phyloP scores from a whole-genome alignment of 2,329 filamentous ascomycete genomes.

The Cladophialophora immunda region DNA sequence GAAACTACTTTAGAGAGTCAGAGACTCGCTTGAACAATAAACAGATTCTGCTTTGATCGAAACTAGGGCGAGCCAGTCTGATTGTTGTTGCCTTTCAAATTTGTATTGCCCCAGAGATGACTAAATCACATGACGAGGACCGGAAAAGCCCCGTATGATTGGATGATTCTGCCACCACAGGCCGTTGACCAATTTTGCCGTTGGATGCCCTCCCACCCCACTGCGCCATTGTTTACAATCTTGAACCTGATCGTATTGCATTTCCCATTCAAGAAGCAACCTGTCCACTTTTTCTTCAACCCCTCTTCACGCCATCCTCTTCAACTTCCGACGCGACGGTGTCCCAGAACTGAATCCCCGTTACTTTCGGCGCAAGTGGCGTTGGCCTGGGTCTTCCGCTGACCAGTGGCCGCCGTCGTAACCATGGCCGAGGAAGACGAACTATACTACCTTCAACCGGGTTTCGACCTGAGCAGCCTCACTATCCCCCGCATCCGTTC shows the following conservation, averaged over 20 bases:
- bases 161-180: neutral
- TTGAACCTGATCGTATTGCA: neutral
- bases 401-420: constrained; percentile 18
- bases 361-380: neutral
- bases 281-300: neutral
- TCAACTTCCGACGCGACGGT: neutral
- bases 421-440: constrained; percentile 63
- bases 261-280: constrained; percentile 1
- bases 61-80: neutral
- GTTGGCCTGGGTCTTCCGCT: neutral
- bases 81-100: neutral
- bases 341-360: neutral
- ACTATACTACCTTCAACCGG: constrained; percentile 83
- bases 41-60: constrained; percentile 7
- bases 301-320: neutral
- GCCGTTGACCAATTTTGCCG: neutral
- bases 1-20: constrained; percentile 4
- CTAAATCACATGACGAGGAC: neutral
- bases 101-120: neutral
- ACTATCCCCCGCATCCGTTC: constrained; percentile 89
- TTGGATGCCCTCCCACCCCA: constrained; percentile 3
- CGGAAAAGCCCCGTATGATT: neutral
- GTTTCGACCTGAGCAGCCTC: constrained; percentile 82
- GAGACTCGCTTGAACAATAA: constrained; percentile 17
- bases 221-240: constrained; percentile 24